phyloP scores from a whole-genome alignment of 2,329 filamentous ascomycete species.

The Akanthomyces muscarius region DNA sequence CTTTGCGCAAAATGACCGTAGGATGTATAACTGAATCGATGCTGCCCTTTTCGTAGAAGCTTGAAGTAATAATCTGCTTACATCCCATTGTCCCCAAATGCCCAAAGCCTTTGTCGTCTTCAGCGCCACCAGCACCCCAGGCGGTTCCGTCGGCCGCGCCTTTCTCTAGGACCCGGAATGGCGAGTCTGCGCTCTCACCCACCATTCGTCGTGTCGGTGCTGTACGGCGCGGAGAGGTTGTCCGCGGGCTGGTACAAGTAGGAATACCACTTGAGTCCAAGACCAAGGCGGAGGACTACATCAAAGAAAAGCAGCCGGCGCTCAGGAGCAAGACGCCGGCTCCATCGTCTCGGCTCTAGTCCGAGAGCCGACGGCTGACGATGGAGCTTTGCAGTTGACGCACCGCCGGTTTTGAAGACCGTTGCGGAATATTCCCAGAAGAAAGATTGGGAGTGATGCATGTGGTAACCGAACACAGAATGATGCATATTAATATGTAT shows the following conservation, averaged over 20 bases:
- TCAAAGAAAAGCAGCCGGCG: constrained; percentile 16
- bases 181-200: constrained; percentile 26
- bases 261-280: constrained; percentile 42
- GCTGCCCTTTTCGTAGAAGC: no score
- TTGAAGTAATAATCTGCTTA: no score
- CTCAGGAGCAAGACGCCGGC: constrained; percentile 26
- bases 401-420: not conserved
- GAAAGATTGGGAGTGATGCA: not conserved
- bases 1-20: no score
- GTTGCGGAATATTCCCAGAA: not conserved
- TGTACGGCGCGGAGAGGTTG: constrained; percentile 33
- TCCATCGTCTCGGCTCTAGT: constrained; percentile 24
- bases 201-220: constrained; percentile 12
- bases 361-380: constrained; percentile 18
- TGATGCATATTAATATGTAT: not conserved
- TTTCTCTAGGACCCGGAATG: constrained; percentile 28
- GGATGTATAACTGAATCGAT: no score
- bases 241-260: constrained; percentile 38
- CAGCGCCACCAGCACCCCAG: constrained; percentile 20
- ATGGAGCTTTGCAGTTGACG: not conserved
- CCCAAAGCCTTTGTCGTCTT: constrained; percentile 26
- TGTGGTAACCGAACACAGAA: not conserved
- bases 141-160: no score
- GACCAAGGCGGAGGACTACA: constrained; percentile 31
- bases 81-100: not conserved